Conservation (phyloP, 208 protist genomes). For the Trypanosoma caninum region DNA sequence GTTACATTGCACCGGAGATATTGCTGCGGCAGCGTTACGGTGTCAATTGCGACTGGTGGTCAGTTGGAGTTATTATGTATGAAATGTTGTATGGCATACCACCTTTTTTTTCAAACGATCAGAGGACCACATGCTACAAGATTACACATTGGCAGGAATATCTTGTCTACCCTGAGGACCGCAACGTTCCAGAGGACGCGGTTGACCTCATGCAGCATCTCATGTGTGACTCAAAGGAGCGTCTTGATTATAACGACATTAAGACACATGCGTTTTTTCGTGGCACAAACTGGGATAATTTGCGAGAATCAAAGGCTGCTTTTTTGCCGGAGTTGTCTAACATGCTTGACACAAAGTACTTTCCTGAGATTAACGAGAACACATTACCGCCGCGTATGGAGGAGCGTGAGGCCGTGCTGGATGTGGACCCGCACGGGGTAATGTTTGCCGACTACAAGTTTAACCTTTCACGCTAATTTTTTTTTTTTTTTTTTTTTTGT, state of each 20-base stretch:
- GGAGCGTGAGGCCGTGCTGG: conserved; percentile 38
- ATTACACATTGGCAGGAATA: conserved; percentile 93
- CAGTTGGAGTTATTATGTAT: conserved; percentile 97
- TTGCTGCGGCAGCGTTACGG: conserved; percentile 92
- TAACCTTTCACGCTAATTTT: conserved; percentile 30
- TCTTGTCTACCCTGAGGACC: conserved; percentile 84
- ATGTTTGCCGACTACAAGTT: conserved; percentile 90
- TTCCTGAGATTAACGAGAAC: conserved; percentile 71
- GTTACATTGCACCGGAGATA: conserved; percentile 98
- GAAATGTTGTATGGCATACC: conserved; percentile 96
- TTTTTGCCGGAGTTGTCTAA: conserved; percentile 71
- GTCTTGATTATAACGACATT: conserved; percentile 77
- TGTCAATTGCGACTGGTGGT: conserved; percentile 97
- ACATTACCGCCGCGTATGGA: conserved; percentile 10
- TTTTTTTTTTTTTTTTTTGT: conserved; percentile 2
- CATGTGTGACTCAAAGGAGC: conserved; percentile 81
- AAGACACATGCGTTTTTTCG: conserved; percentile 82
- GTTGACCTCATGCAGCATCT: conserved; percentile 91
- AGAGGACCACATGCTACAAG: conserved; percentile 91
- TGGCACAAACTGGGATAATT: conserved; percentile 54
- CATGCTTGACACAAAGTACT: conserved; percentile 86
- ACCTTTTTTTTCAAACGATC: conserved; percentile 93
- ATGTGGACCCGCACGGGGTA: conserved; percentile 79
- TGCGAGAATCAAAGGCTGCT: conserved; percentile 54
- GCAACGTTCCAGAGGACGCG: conserved; percentile 77